Conservation (phyloP, 148 eudicot genomes). For the Hydrangea macrophylla region DNA sequence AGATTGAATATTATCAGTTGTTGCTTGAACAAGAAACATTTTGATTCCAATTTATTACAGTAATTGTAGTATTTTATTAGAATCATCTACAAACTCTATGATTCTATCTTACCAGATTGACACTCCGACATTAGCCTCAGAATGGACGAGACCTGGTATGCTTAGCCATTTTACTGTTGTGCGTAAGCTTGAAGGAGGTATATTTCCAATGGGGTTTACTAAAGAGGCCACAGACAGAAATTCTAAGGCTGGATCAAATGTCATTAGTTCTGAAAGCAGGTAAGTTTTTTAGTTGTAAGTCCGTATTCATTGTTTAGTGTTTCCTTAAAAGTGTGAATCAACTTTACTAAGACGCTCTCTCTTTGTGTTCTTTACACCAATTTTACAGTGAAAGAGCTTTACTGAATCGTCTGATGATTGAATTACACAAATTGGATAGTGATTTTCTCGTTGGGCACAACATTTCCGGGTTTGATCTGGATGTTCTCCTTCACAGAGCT, state of each 20-base stretch:
- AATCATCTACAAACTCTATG: conserved; percentile 5
- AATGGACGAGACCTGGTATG: conserved; percentile 76
- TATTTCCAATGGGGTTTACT: conserved; percentile 76
- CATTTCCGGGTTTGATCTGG: conserved; percentile 97
- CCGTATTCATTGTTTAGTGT: conserved; percentile 3
- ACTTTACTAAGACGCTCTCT: not conserved
- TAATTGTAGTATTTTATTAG: not conserved
- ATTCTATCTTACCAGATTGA: conserved; percentile 63
- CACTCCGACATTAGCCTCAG: conserved; percentile 72
- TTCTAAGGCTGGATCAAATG: conserved; percentile 58
- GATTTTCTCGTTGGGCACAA: conserved; percentile 98
- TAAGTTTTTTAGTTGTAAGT: conserved; percentile 23
- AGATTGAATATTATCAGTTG: conserved; percentile 5
- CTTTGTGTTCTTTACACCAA: conserved; percentile 3
- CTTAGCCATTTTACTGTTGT: conserved; percentile 87
- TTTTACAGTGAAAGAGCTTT: conserved; percentile 87
- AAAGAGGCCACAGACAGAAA: conserved; percentile 69
- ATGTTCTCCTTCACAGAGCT: conserved; percentile 86
- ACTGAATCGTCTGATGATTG: conserved; percentile 72
- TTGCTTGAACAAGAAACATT: not conserved
- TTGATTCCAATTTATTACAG: not conserved
- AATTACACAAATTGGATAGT: conserved; percentile 85
- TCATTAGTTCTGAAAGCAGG: conserved; percentile 77
- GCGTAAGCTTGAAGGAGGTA: conserved; percentile 86
- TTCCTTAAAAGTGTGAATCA: not conserved